Evolutionary conservation across 2,329 filamentous ascomycete species (phyloP).

Genomic region (Ramularia endophylla): DNA sequence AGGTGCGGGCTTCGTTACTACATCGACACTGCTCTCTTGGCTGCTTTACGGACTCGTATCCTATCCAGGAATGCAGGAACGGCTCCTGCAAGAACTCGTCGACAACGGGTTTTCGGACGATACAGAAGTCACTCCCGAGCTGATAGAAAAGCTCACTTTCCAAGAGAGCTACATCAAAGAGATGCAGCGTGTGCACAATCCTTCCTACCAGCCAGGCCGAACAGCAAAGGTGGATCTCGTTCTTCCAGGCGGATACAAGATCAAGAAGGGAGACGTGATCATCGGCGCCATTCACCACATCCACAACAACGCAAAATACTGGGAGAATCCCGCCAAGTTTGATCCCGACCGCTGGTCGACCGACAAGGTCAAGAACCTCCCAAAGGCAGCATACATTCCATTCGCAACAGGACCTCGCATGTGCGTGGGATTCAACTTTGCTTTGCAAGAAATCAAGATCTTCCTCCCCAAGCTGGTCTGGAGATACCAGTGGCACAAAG

Average conservation of each 20-base stretch:
- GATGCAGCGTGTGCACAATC: constrained; percentile 54
- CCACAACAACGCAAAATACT: constrained; percentile 49
- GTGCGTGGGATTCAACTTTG: constrained; percentile 62
- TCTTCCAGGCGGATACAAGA: constrained; percentile 53
- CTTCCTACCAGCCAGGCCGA: constrained; percentile 56
- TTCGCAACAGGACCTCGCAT: constrained; percentile 53
- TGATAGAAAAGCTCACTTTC: constrained; percentile 41
- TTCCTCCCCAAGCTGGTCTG: constrained; percentile 54
- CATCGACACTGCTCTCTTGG: constrained; percentile 54
- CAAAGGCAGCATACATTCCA: constrained; percentile 50
- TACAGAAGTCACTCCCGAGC: constrained; percentile 32
- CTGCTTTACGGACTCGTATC: constrained; percentile 48
- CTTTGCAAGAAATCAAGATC: constrained; percentile 55
- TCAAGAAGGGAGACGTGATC: constrained; percentile 48
- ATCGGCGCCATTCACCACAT: constrained; percentile 45
- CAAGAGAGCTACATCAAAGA: constrained; percentile 57
- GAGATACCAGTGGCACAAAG: constrained; percentile 51
- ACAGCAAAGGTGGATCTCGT: constrained; percentile 52
- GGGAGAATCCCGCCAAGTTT: constrained; percentile 54
- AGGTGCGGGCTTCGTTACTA: constrained; percentile 57
- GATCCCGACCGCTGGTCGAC: constrained; percentile 57
- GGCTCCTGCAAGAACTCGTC: constrained; percentile 53
- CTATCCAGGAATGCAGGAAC: constrained; percentile 52
- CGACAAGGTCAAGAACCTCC: constrained; percentile 47
- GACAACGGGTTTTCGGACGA: constrained; percentile 32